Conservation (phyloP, 768 basidiomycete species). For the Suillus americanus region DNA sequence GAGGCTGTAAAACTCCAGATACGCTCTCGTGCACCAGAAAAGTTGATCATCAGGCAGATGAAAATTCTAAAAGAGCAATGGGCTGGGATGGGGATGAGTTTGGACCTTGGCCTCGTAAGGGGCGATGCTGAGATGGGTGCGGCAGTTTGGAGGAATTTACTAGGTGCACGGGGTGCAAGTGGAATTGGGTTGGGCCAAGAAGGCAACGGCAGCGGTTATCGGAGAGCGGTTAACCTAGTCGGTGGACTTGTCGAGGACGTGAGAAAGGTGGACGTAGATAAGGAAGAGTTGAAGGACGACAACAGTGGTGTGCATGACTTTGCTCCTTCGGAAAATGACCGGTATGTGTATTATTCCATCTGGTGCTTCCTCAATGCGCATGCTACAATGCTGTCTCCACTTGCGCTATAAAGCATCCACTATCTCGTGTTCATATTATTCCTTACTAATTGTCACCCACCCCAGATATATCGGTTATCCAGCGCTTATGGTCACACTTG, state of each 20-base stretch:
- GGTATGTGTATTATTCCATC: conserved; percentile 17
- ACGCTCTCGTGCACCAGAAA: conserved; percentile 62
- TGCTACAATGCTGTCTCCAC: not conserved
- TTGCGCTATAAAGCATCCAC: not conserved
- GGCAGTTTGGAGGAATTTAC: conserved; percentile 89
- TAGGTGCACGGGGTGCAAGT: conserved; percentile 79
- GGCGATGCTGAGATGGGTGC: conserved; percentile 84
- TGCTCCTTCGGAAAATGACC: conserved; percentile 44
- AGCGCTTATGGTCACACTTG: conserved; percentile 68
- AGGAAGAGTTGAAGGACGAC: conserved; percentile 63
- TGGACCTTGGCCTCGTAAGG: conserved; percentile 74
- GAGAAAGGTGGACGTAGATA: conserved; percentile 54
- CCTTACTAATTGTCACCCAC: conserved; percentile 6
- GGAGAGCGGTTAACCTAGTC: conserved; percentile 69
- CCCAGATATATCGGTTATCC: conserved; percentile 74
- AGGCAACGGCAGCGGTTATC: conserved; percentile 35
- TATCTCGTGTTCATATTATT: not conserved
- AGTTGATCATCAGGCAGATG: conserved; percentile 84
- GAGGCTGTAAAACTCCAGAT: conserved; percentile 23
- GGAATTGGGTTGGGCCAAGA: conserved; percentile 50
- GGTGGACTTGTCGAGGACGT: conserved; percentile 65
- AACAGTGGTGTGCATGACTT: conserved; percentile 75
- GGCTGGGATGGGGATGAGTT: conserved; percentile 75
- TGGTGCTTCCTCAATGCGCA: too few species aligned
- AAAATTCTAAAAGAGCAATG: conserved; percentile 91